A percentile compares a stretch with the other conserved stretches of the same genome.
Evolutionary conservation across 2,329 filamentous ascomycete genomes (phyloP).

Genomic region (Byssochlamys sp.): DNA sequence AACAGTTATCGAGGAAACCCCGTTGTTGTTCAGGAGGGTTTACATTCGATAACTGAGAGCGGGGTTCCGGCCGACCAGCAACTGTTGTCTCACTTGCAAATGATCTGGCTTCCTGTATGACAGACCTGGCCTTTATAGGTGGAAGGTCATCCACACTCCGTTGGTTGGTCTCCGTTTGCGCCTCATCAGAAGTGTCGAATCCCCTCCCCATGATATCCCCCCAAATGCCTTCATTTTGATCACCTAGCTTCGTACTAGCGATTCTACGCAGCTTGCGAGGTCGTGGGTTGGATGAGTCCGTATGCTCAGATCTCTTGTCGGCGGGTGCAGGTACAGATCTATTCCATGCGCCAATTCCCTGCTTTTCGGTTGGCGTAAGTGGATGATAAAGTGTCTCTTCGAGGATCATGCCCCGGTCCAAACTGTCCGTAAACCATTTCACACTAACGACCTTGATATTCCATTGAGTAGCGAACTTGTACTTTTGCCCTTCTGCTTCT

Average conservation of each 20-base stretch:
- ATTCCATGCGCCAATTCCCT: constrained; percentile 70
- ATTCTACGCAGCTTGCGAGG: constrained; percentile 77
- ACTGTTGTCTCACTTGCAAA: constrained; percentile 31
- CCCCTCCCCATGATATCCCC: constrained; percentile 63
- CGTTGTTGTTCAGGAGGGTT: constrained; percentile 22
- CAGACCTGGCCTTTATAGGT: constrained; percentile 10
- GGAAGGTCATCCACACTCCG: constrained; percentile 12
- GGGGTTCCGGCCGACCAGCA: constrained; percentile 16
- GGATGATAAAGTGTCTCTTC: constrained; percentile 82
- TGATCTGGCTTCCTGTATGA: constrained; percentile 25
- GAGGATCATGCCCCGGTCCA: constrained; percentile 78
- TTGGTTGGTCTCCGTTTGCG: constrained; percentile 17
- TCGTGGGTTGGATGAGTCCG: constrained; percentile 45
- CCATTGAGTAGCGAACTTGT: constrained; percentile 77
- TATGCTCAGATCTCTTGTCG: constrained; percentile 32
- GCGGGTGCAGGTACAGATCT: constrained; percentile 30
- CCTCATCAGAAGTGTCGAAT: constrained; percentile 17
- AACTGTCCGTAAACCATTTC: constrained; percentile 76
- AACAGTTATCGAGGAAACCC: constrained; percentile 46
- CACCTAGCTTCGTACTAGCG: constrained; percentile 71
- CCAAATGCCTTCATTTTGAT: constrained; percentile 79
- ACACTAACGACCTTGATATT: constrained; percentile 66
- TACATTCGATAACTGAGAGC: constrained; percentile 9
- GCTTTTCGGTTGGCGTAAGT: constrained; percentile 55
- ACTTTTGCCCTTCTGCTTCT: constrained; percentile 76